Conservation (phyloP, 768 basidiomycete species). For the Boletus vinaceobasis region DNA sequence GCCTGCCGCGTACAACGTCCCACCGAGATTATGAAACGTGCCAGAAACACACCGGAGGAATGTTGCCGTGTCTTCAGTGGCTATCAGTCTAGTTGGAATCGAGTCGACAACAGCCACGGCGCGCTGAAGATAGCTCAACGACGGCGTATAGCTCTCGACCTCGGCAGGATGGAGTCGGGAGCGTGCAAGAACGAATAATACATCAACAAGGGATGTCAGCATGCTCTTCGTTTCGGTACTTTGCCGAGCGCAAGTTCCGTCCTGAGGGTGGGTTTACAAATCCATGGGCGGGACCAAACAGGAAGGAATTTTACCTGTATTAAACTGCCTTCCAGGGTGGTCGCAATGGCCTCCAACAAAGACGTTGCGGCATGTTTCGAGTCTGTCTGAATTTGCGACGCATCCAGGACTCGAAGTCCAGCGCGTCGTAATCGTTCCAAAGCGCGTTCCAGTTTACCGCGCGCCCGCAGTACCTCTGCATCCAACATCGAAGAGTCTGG, state of each 20-base stretch:
- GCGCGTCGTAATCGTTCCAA: constrained; percentile 56
- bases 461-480: constrained; percentile 31
- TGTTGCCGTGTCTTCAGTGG: constrained; percentile 38
- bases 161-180: constrained; percentile 38
- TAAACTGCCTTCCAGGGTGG: constrained; percentile 30
- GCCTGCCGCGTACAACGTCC: constrained; percentile 63
- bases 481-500: neutral
- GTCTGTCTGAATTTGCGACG: constrained; percentile 7
- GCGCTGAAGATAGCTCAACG: constrained; percentile 47
- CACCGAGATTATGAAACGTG: constrained; percentile 66
- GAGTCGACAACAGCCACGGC: constrained; percentile 33
- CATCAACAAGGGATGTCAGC: constrained; percentile 49
- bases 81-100: constrained; percentile 2
- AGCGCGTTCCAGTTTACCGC: constrained; percentile 56
- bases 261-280: constrained; percentile 1
- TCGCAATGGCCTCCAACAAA: constrained; percentile 38
- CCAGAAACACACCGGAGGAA: constrained; percentile 69
- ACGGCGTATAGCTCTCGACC: constrained; percentile 42
- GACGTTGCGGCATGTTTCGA: constrained; percentile 12
- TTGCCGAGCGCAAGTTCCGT: neutral
- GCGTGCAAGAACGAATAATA: constrained; percentile 53
- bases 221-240: constrained; percentile 30
- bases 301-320: constrained; percentile 26
- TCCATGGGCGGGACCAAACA: neutral
- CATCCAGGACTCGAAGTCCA: constrained; percentile 47